Percentiles rank a stretch among this genome's conserved stretches.
phyloP scores from a whole-genome alignment of 78 protist species.

The Salpingoeca rosetta region DNA sequence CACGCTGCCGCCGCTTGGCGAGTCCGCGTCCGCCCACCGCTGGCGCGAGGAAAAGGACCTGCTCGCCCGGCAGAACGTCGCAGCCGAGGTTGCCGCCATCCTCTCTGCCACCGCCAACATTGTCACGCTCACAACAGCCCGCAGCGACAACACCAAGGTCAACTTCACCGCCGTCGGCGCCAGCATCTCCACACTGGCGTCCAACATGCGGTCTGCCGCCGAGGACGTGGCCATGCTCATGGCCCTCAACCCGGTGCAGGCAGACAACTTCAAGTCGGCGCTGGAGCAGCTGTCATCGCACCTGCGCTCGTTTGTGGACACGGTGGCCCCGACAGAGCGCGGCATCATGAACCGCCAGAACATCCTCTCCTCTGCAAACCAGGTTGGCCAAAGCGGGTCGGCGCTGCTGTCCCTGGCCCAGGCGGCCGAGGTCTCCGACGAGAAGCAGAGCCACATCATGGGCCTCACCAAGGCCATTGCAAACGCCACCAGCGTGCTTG shows the following conservation, averaged over 20 bases:
- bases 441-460: background rate
- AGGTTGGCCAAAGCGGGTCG: no score
- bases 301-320: no score
- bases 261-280: no score
- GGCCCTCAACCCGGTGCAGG: slow-evolving; percentile 12
- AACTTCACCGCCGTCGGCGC: slow-evolving; percentile 5
- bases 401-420: background rate
- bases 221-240: slow-evolving; percentile 3
- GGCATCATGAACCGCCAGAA: slow-evolving; percentile 6
- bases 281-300: no score
- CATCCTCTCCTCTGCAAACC: no score
- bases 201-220: background rate
- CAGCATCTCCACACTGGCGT: background rate
- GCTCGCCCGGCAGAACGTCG: background rate
- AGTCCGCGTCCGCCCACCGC: background rate
- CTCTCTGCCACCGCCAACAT: slow-evolving; percentile 13
- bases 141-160: background rate
- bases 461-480: slow-evolving; percentile 12
- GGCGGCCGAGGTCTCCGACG: background rate
- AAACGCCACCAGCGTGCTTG: background rate
- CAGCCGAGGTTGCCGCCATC: slow-evolving; percentile 3
- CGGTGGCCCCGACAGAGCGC: no score
- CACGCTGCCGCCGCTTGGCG: slow-evolving; percentile 19
- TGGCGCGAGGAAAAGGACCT: slow-evolving; percentile 9
- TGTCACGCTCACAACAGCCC: slow-evolving; percentile 10